A percentile compares a stretch with the other conserved stretches of the same genome.
phyloP scores from a whole-genome alignment of 768 basidiomycete species.

The Mycena amicta region DNA sequence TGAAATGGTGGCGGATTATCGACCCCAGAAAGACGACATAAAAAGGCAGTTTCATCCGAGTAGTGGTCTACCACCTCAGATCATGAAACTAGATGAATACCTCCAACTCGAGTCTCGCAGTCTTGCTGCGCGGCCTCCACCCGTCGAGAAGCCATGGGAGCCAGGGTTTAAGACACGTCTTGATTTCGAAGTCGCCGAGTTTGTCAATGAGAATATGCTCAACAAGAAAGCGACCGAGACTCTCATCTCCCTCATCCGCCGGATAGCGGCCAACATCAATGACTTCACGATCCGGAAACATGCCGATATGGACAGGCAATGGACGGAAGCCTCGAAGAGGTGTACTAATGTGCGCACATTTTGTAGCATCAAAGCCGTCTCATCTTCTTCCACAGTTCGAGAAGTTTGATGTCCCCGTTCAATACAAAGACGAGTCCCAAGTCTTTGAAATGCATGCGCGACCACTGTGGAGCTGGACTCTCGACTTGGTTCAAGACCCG shows the following conservation, averaged over 20 bases:
- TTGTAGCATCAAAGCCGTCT: neutral
- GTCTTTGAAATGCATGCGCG: conserved; percentile 8
- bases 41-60: neutral
- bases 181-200: neutral
- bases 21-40: neutral
- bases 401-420: neutral
- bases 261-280: neutral
- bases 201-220: neutral
- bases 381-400: neutral
- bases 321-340: neutral
- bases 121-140: neutral
- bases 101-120: neutral
- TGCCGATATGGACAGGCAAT: neutral
- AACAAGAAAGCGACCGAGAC: neutral
- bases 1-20: no score
- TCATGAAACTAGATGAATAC: neutral
- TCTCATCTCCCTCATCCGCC: neutral
- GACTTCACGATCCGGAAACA: neutral
- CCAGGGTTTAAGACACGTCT: neutral
- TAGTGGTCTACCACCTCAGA: neutral
- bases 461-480: conserved; percentile 2
- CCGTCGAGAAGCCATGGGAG: neutral
- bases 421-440: neutral
- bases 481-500: conserved; percentile 3
- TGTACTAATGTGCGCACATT: conserved; percentile 28